Evolutionary conservation across 257 asterid genomes (phyloP).

Genomic region (Solanum piurae): DNA sequence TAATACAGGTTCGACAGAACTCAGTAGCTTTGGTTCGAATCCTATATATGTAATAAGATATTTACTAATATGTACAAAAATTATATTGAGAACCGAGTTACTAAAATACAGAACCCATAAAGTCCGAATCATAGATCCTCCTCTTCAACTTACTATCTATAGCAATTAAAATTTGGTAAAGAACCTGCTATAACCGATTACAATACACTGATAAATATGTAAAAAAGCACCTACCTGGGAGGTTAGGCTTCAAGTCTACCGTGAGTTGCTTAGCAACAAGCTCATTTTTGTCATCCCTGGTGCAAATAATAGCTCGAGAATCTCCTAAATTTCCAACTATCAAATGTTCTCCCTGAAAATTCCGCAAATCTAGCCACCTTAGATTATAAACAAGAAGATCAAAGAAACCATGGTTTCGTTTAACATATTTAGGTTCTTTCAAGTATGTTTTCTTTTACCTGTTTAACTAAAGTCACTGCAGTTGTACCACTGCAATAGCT

Average conservation of each 20-base stretch:
- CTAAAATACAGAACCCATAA: neutral
- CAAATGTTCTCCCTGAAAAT: slow-evolving; percentile 59
- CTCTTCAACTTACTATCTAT: neutral
- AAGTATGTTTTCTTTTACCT: slow-evolving; percentile 27
- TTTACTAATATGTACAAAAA: neutral
- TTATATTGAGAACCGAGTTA: neutral
- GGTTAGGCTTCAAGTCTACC: slow-evolving; percentile 78
- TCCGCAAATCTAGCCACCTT: neutral
- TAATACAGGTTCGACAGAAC: neutral
- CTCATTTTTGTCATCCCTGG: slow-evolving; percentile 38
- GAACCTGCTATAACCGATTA: neutral
- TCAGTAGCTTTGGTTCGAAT: neutral
- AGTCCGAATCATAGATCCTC: neutral
- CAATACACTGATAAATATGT: neutral
- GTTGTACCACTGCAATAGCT: slow-evolving; percentile 85
- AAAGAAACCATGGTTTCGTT: neutral
- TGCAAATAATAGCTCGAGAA: slow-evolving; percentile 73
- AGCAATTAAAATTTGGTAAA: neutral
- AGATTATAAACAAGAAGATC: neutral
- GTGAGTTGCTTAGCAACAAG: slow-evolving; percentile 64
- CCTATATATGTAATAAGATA: neutral
- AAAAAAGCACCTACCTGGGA: slow-evolving; percentile 35
- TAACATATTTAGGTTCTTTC: neutral
- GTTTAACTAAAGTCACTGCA: slow-evolving; percentile 53
- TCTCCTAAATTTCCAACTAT: slow-evolving; percentile 72